phyloP scores from a whole-genome alignment of 495 filamentous ascomycete genomes.

The Aspergillus ostianus region DNA sequence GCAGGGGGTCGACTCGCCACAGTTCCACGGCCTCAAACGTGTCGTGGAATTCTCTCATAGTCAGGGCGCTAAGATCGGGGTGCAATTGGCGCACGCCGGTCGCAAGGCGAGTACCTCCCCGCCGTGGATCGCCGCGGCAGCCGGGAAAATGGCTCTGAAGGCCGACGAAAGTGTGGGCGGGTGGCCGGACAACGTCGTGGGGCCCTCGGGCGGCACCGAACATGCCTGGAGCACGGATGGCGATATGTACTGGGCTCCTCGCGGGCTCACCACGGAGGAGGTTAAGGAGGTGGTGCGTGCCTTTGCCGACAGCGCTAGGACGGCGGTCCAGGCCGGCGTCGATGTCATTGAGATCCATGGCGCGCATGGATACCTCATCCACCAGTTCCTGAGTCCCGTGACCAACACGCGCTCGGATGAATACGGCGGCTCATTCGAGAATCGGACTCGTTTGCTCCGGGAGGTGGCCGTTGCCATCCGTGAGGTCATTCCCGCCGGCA shows the following conservation, averaged over 20 bases:
- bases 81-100: slow-evolving; percentile 75
- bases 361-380: slow-evolving; percentile 67
- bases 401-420: slow-evolving; percentile 62
- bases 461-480: slow-evolving; percentile 53
- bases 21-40: slow-evolving; percentile 61
- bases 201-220: slow-evolving; percentile 51
- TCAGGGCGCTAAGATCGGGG: slow-evolving; percentile 65
- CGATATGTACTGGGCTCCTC: slow-evolving; percentile 32
- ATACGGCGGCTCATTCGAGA: slow-evolving; percentile 59
- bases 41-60: slow-evolving; percentile 59
- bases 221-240: slow-evolving; percentile 44
- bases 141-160: slow-evolving; percentile 35
- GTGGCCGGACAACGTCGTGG: slow-evolving; percentile 69
- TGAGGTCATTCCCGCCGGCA: slow-evolving; percentile 56
- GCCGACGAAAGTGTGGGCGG: slow-evolving; percentile 54
- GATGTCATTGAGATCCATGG: slow-evolving; percentile 62
- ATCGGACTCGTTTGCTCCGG: slow-evolving; percentile 54
- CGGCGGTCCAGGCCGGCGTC: slow-evolving; percentile 65
- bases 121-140: slow-evolving; percentile 53
- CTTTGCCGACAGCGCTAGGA: slow-evolving; percentile 58
- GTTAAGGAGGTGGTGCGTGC: slow-evolving; percentile 61
- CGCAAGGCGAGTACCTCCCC: slow-evolving; percentile 66
- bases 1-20: slow-evolving; percentile 47
- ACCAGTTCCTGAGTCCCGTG: slow-evolving; percentile 60
- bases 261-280: slow-evolving; percentile 48